phyloP scores from a whole-genome alignment of 2,329 filamentous ascomycete species.

The Botrytis fabae region DNA sequence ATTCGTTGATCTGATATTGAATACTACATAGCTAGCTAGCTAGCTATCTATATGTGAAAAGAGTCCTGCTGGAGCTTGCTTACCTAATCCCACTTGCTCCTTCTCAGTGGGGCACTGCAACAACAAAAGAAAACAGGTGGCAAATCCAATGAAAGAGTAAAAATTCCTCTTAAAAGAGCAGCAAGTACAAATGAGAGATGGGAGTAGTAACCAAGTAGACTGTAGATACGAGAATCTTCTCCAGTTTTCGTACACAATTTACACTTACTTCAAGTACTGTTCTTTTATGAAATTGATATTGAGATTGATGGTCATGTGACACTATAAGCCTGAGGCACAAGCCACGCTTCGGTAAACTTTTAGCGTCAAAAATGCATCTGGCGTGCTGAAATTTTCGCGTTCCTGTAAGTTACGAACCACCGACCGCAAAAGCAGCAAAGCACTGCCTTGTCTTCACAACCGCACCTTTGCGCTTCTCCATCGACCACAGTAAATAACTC shows the following conservation, averaged over 20 bases:
- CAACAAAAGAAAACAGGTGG: neutral
- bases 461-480: constrained; percentile 7
- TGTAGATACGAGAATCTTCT: neutral
- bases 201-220: neutral
- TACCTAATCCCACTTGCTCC: neutral
- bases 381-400: constrained; percentile 17
- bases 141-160: neutral
- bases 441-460: constrained; percentile 2
- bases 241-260: neutral
- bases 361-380: constrained; percentile 10
- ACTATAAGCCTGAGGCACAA: neutral
- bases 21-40: neutral
- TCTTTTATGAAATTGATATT: neutral
- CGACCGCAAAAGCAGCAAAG: constrained; percentile 4
- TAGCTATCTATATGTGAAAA: neutral
- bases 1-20: neutral
- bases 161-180: neutral
- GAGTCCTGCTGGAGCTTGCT: neutral
- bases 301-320: neutral
- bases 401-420: constrained; percentile 7
- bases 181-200: neutral
- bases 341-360: neutral
- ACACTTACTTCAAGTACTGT: neutral
- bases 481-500: neutral
- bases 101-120: constrained; percentile 1